Evolutionary conservation across 2,329 filamentous ascomycete species (phyloP), one percentile per base, ranked within the genome.

Genomic region (Neoscytalidium dimidiatum): DNA sequence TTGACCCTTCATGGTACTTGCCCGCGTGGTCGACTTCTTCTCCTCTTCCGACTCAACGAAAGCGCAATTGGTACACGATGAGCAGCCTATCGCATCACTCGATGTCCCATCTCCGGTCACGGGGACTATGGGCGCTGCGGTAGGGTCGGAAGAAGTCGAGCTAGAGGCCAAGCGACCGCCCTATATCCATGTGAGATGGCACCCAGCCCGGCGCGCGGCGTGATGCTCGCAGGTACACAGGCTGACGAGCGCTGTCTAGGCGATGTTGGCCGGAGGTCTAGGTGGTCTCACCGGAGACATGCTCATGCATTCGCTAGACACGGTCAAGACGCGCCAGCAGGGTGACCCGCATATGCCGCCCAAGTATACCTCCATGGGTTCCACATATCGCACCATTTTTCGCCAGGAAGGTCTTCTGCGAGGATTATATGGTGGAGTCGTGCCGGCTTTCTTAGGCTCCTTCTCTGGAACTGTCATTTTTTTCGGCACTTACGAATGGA

Each of bases 251-350:
- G 38, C 23, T 49, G n/a, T 69, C 23, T 64, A 97, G 92, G 89
- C 91, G 76, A 99, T 98, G 94, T 84, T 99, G 73, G 95, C 95
- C 35, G 95, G 95, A 74, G 95, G 94, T 66, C 83, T 96, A 62
- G 95, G 96, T 74, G 95, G 95, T 62, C 94, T 92, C 17, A 96
- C 91, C 64, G 95, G 96, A 66, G 95, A 99, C 78, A 91, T 99
- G 86, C 83, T 99, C 70, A 99, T 99, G 95, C 95, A 99, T 81
- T 98, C 94, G 51, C 86, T 99, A 74, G 95, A 99, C 78, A 99
- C 95, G 0, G 95, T 99, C 72, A 99, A 99, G 81, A 99, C 95
- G 52, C 88, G 95, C 71, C 96, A 99, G 78, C 95, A 99, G 80
- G 95, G 94, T 73, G 95, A 98, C 74, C 94, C 94, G 49, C 90